A percentile compares a stretch with the other conserved stretches of the same genome.
These are phyloP conservation scores for Aspergillus baeticus DNA, from an alignment of 495 filamentous ascomycete species.

Conservation along the genomic window DNA sequence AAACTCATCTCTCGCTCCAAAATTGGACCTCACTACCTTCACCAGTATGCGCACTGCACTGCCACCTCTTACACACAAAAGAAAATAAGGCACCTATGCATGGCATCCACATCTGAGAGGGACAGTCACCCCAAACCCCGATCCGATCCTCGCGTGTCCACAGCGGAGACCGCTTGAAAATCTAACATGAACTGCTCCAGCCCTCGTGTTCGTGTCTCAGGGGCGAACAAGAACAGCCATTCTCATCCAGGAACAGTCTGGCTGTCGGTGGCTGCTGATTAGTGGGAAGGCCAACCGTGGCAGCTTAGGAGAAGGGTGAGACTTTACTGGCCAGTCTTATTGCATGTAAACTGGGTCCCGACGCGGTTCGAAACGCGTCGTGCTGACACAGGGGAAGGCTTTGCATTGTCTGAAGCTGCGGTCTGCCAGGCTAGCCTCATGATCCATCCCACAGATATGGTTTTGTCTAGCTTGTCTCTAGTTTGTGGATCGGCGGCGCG, in stretches of 20 bases:
- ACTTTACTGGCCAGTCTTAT: background rate
- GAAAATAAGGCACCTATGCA: conserved; percentile 16
- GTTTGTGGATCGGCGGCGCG: no score
- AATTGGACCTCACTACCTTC: background rate
- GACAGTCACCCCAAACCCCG: background rate
- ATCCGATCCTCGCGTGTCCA: background rate
- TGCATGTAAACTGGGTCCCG: background rate
- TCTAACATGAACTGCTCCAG: background rate
- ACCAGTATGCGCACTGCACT: background rate
- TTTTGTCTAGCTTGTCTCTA: no score
- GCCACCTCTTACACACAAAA: background rate
- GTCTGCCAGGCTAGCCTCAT: no score
- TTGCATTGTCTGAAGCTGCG: no score
- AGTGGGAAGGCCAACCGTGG: no score
- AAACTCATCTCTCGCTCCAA: background rate
- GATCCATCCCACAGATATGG: no score
- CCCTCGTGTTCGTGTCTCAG: conserved; percentile 20
- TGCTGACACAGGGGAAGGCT: no score
- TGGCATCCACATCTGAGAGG: background rate
- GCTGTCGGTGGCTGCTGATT: no score
- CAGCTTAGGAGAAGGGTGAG: no score
- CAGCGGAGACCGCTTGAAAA: background rate
- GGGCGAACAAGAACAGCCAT: background rate
- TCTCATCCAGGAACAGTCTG: conserved; percentile 1
- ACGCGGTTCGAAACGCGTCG: conserved; percentile 3